Evolutionary conservation across 768 basidiomycete species (phyloP).

Genomic region (Lactifluus subvellereus): DNA sequence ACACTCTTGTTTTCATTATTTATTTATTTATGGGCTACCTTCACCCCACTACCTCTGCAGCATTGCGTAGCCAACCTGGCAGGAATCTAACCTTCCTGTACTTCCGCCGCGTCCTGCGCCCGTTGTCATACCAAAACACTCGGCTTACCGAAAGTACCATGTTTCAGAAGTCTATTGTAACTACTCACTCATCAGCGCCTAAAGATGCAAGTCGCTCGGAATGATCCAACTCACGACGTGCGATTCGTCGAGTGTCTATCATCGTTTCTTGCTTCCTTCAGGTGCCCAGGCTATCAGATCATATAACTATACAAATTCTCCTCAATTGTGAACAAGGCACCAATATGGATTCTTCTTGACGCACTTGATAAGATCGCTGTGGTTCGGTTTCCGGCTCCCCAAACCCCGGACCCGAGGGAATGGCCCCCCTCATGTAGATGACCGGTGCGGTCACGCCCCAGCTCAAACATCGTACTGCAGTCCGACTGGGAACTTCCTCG

Average conservation of each 20-base stretch:
- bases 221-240: background rate
- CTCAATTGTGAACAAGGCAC: background rate
- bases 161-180: background rate
- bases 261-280: background rate
- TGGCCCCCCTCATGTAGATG: background rate
- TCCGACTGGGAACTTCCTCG: background rate
- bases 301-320: background rate
- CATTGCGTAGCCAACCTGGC: background rate
- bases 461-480: background rate
- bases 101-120: background rate
- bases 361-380: background rate
- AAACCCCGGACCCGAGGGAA: background rate
- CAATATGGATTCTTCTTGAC: background rate
- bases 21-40: background rate
- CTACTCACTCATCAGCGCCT: background rate
- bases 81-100: background rate
- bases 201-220: background rate
- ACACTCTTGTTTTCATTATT: too few relatives aligned
- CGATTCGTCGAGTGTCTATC: background rate
- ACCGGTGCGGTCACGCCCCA: background rate
- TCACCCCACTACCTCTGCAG: background rate
- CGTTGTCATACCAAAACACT: background rate
- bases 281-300: too few relatives aligned
- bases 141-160: background rate
- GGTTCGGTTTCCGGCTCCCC: background rate